Evolutionary conservation across 169 alveolate genomes (phyloP), one percentile per base, ranked within the genome.

Genomic region (Cryptosporidium ryanae): DNA sequence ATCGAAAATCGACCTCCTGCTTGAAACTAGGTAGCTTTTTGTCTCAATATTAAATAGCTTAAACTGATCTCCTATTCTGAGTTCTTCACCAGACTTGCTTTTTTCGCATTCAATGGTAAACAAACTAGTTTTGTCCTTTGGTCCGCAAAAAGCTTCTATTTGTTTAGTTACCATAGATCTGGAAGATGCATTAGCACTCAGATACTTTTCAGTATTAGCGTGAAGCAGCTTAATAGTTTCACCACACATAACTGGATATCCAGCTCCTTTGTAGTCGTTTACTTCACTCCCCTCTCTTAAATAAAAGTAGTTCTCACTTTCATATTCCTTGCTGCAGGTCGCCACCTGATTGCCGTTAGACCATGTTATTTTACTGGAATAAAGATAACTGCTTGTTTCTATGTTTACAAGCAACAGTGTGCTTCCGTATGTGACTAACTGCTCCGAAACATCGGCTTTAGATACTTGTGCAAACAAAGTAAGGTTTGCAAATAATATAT

Each of bases 341-440:
- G 59, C 87, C 7, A 70, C 87, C 23, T 76, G 87, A 13, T 59
- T 76, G 10, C 87, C 87, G 27, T 76, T 76, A 21, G 87, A 31
- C 87, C 87, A 76, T 2, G 87, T 76, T n/a, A 76, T 76, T 59
- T 76, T 76, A 57, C 76, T 46, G 0, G 87, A 38, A 61, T 34
- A 76, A 57, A 76, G 29, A 46, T 76, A 12, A 34, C 87, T 57
- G n/a, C 59, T 76, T 1, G 87, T 76, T 23, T 61, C 48, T 29
- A 21, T 50, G 29, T 59, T 57, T 43, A 76, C 31, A 27, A 76
- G n/a, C 5, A 55, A 76, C 23, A 76, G 27, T 2, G 87, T 59
- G 63, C 87, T 76, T n/a, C 87, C 71, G 17, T 76, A 76, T 6
- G 87, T 76, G 17, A 76, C 76, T 29, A 17, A 23, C 10, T 52